These are phyloP conservation scores for Hypoxylon sp. DNA, from an alignment of 2,329 filamentous ascomycete species.

Conservation along the genomic window DNA sequence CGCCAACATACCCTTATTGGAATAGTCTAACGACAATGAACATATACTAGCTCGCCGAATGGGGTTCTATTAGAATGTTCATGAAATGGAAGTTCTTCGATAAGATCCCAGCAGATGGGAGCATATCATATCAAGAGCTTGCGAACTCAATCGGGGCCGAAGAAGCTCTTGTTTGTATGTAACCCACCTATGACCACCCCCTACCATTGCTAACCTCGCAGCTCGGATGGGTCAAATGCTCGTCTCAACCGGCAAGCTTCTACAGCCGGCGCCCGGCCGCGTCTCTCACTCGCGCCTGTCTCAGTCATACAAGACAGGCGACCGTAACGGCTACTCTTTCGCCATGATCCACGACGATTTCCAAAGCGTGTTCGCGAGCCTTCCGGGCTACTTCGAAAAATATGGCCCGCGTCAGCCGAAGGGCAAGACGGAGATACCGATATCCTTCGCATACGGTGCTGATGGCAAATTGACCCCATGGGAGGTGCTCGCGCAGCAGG, in stretches of 20 bases:
- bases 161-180: slow-evolving; percentile 34
- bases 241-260: slow-evolving; percentile 41
- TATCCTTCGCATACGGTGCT: slow-evolving; percentile 46
- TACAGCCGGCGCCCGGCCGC: slow-evolving; percentile 22
- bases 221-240: slow-evolving; percentile 42
- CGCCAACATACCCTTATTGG: neutral
- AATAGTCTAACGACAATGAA: neutral
- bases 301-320: slow-evolving; percentile 33
- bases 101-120: slow-evolving; percentile 36
- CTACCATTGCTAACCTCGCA: slow-evolving; percentile 6
- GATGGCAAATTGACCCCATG: slow-evolving; percentile 48
- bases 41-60: slow-evolving; percentile 29
- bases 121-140: slow-evolving; percentile 32
- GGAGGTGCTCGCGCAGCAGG: slow-evolving; percentile 46
- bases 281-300: slow-evolving; percentile 42
- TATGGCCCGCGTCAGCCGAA: slow-evolving; percentile 50
- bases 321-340: slow-evolving; percentile 32
- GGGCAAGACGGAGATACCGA: slow-evolving; percentile 48
- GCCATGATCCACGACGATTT: slow-evolving; percentile 38
- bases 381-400: slow-evolving; percentile 49
- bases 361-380: slow-evolving; percentile 33
- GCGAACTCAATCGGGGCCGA: slow-evolving; percentile 30
- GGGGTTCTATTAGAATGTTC: slow-evolving; percentile 38
- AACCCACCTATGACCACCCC: neutral
- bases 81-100: slow-evolving; percentile 43